phyloP scores from a whole-genome alignment of 1,284 basidiomycete species.

The Naganishia cerealis region DNA sequence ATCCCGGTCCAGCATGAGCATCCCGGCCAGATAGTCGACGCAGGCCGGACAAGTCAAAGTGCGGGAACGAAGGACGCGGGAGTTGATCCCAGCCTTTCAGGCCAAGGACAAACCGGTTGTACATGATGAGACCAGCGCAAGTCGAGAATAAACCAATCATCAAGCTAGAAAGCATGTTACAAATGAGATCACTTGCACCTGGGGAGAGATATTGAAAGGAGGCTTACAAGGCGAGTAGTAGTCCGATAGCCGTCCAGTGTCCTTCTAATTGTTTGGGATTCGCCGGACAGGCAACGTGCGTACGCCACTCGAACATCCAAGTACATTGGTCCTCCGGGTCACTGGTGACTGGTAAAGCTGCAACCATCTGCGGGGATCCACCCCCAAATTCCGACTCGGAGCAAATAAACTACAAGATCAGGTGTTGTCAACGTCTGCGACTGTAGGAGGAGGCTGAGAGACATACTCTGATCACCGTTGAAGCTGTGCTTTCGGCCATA shows the following conservation, averaged over 20 bases:
- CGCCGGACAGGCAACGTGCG: constrained; percentile 52
- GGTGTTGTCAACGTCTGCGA: constrained; percentile 10
- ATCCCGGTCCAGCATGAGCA: constrained; percentile 33
- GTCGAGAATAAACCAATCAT: constrained; percentile 49
- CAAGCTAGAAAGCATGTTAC: constrained; percentile 36
- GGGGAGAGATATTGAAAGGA: neutral
- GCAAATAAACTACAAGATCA: constrained; percentile 47
- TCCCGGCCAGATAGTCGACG: constrained; percentile 10
- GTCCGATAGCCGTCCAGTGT: constrained; percentile 40
- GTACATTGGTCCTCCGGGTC: constrained; percentile 45
- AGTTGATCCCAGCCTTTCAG: constrained; percentile 49
- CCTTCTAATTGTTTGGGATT: constrained; percentile 42
- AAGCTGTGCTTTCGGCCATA: constrained; percentile 4
- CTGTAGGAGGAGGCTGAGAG: too few species aligned
- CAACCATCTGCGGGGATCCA: constrained; percentile 47
- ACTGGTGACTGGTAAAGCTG: constrained; percentile 45
- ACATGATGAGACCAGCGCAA: constrained; percentile 50
- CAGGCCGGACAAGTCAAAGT: constrained; percentile 35
- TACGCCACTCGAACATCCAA: constrained; percentile 54
- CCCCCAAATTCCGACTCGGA: constrained; percentile 46
- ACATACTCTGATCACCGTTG: constrained; percentile 15
- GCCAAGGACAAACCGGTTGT: constrained; percentile 50
- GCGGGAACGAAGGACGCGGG: constrained; percentile 38
- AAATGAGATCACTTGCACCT: neutral
- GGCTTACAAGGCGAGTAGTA: constrained; percentile 49